These are phyloP conservation scores for Guadua angustifolia DNA, from an alignment of 176 grass and related monocot species.

Conservation along the genomic window DNA sequence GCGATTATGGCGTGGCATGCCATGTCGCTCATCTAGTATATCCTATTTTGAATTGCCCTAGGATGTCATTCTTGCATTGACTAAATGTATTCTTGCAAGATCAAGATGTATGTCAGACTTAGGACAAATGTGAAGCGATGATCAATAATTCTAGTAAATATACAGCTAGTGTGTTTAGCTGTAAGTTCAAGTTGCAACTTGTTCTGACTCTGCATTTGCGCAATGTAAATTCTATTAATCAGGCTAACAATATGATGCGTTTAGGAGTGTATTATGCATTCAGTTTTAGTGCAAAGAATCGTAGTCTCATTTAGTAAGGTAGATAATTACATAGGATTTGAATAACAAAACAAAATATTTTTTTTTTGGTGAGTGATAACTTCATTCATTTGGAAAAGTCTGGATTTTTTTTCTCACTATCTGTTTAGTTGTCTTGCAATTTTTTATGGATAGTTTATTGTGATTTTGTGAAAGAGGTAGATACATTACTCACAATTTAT, in stretches of 20 bases:
- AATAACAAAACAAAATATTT: not conserved
- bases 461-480: not conserved
- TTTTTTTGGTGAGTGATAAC: not conserved
- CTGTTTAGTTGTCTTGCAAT: not conserved
- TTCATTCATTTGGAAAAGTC: not conserved
- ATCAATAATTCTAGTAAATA: not conserved
- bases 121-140: not conserved
- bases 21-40: too few relatives aligned
- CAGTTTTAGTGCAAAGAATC: not conserved
- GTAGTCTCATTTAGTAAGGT: not conserved
- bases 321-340: not conserved
- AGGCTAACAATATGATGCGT: not conserved
- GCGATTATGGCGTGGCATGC: too few relatives aligned
- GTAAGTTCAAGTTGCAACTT: not conserved
- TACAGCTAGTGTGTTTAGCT: not conserved
- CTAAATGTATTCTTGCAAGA: not conserved
- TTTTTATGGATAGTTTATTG: constrained; percentile 1
- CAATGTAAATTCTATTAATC: constrained; percentile 1
- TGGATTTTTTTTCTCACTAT: not conserved
- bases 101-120: not conserved
- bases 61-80: not conserved
- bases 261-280: not conserved
- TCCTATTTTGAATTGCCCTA: not conserved
- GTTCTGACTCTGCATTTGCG: not conserved
- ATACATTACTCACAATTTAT: not conserved